These are phyloP conservation scores for Trichothecium sympodiale DNA, from an alignment of 2,329 filamentous ascomycete genomes.

Conservation along the genomic window DNA sequence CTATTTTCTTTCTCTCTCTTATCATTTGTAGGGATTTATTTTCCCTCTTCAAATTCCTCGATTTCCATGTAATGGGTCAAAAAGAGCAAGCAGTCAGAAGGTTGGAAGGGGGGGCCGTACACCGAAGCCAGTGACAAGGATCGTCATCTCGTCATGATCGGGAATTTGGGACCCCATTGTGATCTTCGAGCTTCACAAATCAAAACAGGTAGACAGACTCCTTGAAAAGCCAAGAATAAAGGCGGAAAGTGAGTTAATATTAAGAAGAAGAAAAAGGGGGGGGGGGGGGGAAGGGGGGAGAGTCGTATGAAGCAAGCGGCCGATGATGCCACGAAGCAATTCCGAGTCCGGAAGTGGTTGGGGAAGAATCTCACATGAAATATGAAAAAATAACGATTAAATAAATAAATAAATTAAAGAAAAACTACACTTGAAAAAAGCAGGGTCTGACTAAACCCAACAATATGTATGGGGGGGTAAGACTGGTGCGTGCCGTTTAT, in stretches of 20 bases:
- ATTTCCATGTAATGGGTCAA: neutral
- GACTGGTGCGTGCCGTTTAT: too few relatives aligned
- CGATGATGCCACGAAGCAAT: too few relatives aligned
- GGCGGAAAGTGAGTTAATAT: neutral
- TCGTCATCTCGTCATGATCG: conserved; percentile 5
- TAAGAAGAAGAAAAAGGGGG: too few relatives aligned
- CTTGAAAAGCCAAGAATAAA: neutral
- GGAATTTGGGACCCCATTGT: conserved; percentile 5
- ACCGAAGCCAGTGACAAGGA: conserved; percentile 7
- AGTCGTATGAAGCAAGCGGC: too few relatives aligned
- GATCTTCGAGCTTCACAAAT: neutral
- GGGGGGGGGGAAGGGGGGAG: too few relatives aligned
- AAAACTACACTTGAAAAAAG: too few relatives aligned
- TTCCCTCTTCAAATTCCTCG: neutral
- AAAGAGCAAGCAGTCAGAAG: neutral
- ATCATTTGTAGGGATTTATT: neutral
- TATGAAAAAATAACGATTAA: too few relatives aligned
- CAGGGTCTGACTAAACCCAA: too few relatives aligned
- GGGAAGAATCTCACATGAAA: too few relatives aligned
- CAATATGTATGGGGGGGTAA: too few relatives aligned
- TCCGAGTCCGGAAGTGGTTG: too few relatives aligned
- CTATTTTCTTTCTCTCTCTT: neutral
- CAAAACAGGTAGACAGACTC: neutral
- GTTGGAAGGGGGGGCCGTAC: conserved; percentile 3
- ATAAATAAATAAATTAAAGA: too few relatives aligned